Evolutionary conservation across 768 basidiomycete species (phyloP), one percentile per base, ranked within the genome.

Genomic region (Boletus sp.): DNA sequence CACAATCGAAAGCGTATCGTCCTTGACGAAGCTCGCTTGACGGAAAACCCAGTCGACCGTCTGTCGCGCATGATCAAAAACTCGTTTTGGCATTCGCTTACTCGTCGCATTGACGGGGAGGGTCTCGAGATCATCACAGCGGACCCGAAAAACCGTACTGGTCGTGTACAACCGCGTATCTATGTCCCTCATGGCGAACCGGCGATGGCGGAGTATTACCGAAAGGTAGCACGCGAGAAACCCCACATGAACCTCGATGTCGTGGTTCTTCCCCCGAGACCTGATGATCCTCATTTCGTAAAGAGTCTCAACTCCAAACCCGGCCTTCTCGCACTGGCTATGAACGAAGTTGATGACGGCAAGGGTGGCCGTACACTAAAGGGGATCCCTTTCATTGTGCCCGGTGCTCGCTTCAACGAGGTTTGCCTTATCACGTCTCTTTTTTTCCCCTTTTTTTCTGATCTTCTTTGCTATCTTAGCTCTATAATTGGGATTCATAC

Each of bases 81-180:
- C 74, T 95, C 94, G 4, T 99, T 99, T 78, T 99, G 96, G 96
- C 92, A 97, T 70, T 92, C 94, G 7, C 80, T 99, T 52, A 99
- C 97, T 2, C 85, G 96, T 50, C 86, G 95, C 41, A 98, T 98
- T 64, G 97, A 99, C 69, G 94, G 94, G 1, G 94, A 98, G 54
- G 96, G 96, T 4, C 81, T 99, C 29, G 96, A 98, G 73, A 92
- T 95, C 64, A 98, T 98, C 64, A 95, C 93, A 55, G 94, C 94
- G 4, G 97, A 98, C 73, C 96, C 96, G 5, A 99, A 99, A 78
- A 98, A 98, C 73, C 85, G 97, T 33, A 92, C 92, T 3, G 89
- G 90, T 32, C 89, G 90, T 59, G 80, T 91, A 47, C 90, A 92
- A 55, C 93, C 97, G 14, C 83, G 93, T 39, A 96, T 99, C 65